Evolutionary conservation across 345 rosid genomes (phyloP).

Genomic region (Capsella bursapastoris): DNA sequence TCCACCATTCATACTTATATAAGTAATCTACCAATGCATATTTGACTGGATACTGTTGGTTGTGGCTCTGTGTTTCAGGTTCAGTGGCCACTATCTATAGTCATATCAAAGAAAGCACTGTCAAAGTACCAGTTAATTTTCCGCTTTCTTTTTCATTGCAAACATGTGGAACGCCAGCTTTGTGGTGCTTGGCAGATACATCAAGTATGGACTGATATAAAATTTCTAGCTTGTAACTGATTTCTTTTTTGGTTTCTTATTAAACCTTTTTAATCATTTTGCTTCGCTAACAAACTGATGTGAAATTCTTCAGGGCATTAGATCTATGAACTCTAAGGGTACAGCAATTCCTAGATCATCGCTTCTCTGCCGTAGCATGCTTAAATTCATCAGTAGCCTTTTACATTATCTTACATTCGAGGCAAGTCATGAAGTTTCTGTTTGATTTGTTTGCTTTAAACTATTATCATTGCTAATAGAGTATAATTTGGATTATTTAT

Average conservation of each 20-base stretch:
- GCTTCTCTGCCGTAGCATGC: conserved; percentile 97
- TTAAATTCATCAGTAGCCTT: conserved; percentile 90
- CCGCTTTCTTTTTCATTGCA: conserved; percentile 90
- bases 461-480: neutral
- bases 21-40: neutral
- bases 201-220: conserved; percentile 63
- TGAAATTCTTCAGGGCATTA: conserved; percentile 66
- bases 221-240: neutral
- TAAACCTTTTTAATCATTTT: conserved; percentile 16
- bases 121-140: conserved; percentile 90
- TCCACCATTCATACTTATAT: conserved; percentile 2
- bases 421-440: conserved; percentile 58
- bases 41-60: conserved; percentile 20
- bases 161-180: conserved; percentile 96
- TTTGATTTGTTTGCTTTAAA: conserved; percentile 21
- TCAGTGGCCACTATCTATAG: conserved; percentile 94
- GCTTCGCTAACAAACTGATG: conserved; percentile 39
- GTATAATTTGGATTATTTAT: neutral
- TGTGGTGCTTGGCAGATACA: conserved; percentile 97
- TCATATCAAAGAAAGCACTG: conserved; percentile 86
- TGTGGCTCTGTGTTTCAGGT: conserved; percentile 63
- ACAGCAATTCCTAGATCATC: conserved; percentile 90
- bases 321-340: conserved; percentile 69
- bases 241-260: neutral
- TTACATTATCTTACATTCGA: conserved; percentile 96